phyloP scores from a whole-genome alignment of 345 rosid species.

The Dovyalis caffra region DNA sequence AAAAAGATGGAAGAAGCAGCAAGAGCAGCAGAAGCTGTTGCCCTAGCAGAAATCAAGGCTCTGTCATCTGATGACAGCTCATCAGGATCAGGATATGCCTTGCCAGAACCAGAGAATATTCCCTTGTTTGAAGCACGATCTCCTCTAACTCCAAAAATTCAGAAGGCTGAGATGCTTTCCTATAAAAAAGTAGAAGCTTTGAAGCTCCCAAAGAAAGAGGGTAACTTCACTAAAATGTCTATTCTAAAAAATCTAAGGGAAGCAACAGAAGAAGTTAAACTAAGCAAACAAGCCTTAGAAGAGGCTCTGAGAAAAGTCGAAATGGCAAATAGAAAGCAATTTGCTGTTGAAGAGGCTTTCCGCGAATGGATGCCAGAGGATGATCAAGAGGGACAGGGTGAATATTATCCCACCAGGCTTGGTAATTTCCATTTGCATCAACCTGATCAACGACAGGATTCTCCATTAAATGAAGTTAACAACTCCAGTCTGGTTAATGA shows the following conservation, averaged over 20 bases:
- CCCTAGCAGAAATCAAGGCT: slow-evolving; percentile 62
- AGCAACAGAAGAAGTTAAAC: slow-evolving; percentile 73
- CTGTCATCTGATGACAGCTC: slow-evolving; percentile 44
- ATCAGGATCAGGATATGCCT: slow-evolving; percentile 41
- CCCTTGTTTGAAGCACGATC: slow-evolving; percentile 23
- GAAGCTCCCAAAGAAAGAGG: slow-evolving; percentile 32
- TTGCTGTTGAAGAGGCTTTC: slow-evolving; percentile 73
- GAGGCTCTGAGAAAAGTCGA: slow-evolving; percentile 71
- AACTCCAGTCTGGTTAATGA: slow-evolving; percentile 24
- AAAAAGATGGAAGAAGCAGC: slow-evolving; percentile 99
- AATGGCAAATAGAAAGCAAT: slow-evolving; percentile 68
- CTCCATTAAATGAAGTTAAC: slow-evolving; percentile 42
- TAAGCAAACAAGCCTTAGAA: slow-evolving; percentile 68
- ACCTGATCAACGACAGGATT: slow-evolving; percentile 32
- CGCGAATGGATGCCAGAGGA: slow-evolving; percentile 56
- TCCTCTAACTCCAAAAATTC: slow-evolving; percentile 41
- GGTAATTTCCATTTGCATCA: slow-evolving; percentile 37
- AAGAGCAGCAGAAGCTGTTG: slow-evolving; percentile 88
- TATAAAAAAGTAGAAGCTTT: slow-evolving; percentile 28
- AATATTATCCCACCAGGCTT: slow-evolving; percentile 29
- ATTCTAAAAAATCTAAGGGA: slow-evolving; percentile 71
- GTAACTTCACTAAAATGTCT: slow-evolving; percentile 36
- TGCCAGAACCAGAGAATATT: slow-evolving; percentile 57
- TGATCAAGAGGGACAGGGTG: slow-evolving; percentile 37
- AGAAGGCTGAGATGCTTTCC: slow-evolving; percentile 20